Conservation (phyloP, 2,329 filamentous ascomycete species). For the Microdochium trichocladiopsis region DNA sequence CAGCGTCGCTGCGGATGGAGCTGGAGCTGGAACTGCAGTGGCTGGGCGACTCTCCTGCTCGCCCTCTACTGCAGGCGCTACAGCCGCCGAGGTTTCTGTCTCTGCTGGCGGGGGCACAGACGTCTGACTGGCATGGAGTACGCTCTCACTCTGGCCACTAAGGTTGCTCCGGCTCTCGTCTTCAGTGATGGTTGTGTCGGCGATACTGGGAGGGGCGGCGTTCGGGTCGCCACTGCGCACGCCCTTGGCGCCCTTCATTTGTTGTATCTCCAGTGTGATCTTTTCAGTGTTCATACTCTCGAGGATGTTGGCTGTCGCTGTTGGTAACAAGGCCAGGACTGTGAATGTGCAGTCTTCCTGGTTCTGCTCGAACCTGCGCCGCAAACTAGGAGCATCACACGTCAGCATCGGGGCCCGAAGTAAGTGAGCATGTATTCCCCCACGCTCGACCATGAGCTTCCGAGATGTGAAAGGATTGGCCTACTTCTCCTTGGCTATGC, state of each 20-base stretch:
- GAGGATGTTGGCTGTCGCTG: constrained; percentile 82
- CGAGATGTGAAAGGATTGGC: constrained; percentile 17
- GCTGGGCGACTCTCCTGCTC: constrained; percentile 6
- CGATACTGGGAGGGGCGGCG: constrained; percentile 45
- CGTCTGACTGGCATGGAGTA: constrained; percentile 65
- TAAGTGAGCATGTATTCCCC: too few species aligned
- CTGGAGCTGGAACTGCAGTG: constrained; percentile 14
- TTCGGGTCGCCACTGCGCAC: constrained; percentile 48
- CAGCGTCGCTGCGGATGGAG: constrained; percentile 14
- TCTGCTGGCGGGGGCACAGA: constrained; percentile 52
- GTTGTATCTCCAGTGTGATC: constrained; percentile 88
- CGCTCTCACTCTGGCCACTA: constrained; percentile 75
- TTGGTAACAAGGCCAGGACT: constrained; percentile 89
- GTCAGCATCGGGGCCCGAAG: too few species aligned
- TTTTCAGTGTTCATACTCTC: constrained; percentile 85
- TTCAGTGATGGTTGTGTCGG: constrained; percentile 68
- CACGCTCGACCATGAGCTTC: too few species aligned
- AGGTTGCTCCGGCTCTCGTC: constrained; percentile 74
- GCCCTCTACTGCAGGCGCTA: constrained; percentile 12
- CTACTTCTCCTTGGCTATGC: constrained; percentile 95
- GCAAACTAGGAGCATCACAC: constrained; percentile 52
- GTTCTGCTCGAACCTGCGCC: constrained; percentile 95
- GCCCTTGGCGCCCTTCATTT: constrained; percentile 73
- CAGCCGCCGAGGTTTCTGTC: constrained; percentile 25
- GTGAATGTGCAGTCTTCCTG: constrained; percentile 98